Evolutionary conservation across 495 filamentous ascomycete genomes (phyloP).

Genomic region (Aspergillus panamensis): DNA sequence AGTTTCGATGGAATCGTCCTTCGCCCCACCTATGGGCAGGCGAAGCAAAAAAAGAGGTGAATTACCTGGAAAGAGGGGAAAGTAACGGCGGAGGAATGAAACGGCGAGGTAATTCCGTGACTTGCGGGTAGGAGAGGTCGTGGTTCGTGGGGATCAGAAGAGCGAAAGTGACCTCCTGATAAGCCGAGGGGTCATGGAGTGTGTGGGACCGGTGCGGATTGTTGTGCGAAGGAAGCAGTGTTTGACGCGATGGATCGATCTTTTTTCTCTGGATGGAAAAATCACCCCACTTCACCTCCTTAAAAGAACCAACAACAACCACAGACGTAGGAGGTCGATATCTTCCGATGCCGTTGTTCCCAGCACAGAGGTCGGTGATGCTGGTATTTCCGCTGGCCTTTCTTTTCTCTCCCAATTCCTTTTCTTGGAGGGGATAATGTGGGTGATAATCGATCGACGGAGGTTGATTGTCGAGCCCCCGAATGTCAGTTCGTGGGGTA

Average conservation of each 20-base stretch:
- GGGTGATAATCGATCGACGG: constrained; percentile 27
- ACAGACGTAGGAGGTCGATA: not conserved
- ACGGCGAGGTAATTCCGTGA: not conserved
- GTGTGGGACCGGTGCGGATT: constrained; percentile 36
- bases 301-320: constrained; percentile 3
- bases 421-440: constrained; percentile 15
- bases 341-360: not conserved
- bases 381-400: constrained; percentile 7
- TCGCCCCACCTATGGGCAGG: not conserved
- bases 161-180: constrained; percentile 18
- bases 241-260: constrained; percentile 19
- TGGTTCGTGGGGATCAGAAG: constrained; percentile 15
- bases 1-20: not conserved
- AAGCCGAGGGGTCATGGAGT: constrained; percentile 36
- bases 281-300: constrained; percentile 10
- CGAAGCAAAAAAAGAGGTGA: not conserved
- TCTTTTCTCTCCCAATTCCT: constrained; percentile 2
- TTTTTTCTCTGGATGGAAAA: not conserved
- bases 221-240: constrained; percentile 37
- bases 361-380: constrained; percentile 1
- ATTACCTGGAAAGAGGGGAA: not conserved
- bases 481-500: constrained; percentile 35
- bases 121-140: not conserved
- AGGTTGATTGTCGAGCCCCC: constrained; percentile 27
- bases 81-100: not conserved